Evolutionary conservation across 495 filamentous ascomycete species (phyloP), one percentile per base, ranked within the genome.

Genomic region (Cercophora scortea): DNA sequence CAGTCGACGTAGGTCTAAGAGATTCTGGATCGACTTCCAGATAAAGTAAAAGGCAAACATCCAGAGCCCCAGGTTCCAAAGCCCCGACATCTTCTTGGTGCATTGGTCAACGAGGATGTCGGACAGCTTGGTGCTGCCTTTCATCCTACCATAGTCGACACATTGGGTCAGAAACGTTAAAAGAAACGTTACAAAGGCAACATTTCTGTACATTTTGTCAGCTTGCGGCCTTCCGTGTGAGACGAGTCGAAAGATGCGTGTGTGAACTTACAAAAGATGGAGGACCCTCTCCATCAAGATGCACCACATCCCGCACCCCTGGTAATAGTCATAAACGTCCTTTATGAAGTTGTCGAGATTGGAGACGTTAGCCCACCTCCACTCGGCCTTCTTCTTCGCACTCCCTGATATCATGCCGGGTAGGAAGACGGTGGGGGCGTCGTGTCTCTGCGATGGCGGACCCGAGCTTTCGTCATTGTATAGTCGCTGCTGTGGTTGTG

Each of bases 341-440:
- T 80, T 77, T 43, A 98, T 78, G 65, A 96, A 97, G 53, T 83
- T 86, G 65, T 98, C 93, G 52, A 98, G 71, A 62, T 97, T 93
- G 42, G 84, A 80, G 33, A 95, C 88, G 61, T 96, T 96, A 51
- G 88, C 87, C 90, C 93, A 98, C 63, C 85, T 84, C 87, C 91
- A 97, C 79, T 95, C 84, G 4, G 93, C 92, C 66, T 83, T 88
- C 59, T 90, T 83, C 68, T 85, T 87, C 11, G 86, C 84, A 61
- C 84, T 82, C 67, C 59, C 81, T 56, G 47, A 71, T 67, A 63
- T 60, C 41, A 58, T 54, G 58, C 35, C 73, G 61, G 55, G 66
- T 51, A 62, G 69, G 58, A 53, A 65, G 53, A 45, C 64, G 59
- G 46, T 61, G 18, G 58, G 68, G 38, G 52, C 42, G 45, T 32